Conservation (phyloP, 768 basidiomycete species). For the Daedaleopsis nitida region DNA sequence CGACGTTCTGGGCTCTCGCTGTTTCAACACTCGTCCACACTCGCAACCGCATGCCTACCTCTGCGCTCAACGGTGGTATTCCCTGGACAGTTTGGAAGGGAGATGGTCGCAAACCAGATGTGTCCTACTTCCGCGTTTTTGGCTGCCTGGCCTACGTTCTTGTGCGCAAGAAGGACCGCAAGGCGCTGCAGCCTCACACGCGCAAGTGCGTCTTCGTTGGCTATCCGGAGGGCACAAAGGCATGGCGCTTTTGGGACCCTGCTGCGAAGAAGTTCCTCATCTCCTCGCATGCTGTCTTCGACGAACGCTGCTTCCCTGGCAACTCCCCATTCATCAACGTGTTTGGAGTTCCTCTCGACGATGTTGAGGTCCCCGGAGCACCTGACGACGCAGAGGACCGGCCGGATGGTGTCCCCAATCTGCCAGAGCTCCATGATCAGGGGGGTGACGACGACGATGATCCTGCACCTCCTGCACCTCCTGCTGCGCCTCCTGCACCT, state of each 20-base stretch:
- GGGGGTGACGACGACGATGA: slow-evolving; percentile 13
- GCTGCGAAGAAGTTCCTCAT: slow-evolving; percentile 14
- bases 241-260: slow-evolving; percentile 12
- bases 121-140: slow-evolving; percentile 37
- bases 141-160: slow-evolving; percentile 43
- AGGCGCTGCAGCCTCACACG: slow-evolving; percentile 22
- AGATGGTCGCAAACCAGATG: slow-evolving; percentile 25
- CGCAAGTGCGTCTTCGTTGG: slow-evolving; percentile 38
- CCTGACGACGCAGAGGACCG: background rate
- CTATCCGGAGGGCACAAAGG: slow-evolving; percentile 5
- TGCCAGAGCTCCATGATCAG: slow-evolving; percentile 13
- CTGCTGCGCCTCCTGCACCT: background rate
- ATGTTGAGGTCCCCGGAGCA: slow-evolving; percentile 4
- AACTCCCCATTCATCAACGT: too few species aligned
- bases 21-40: slow-evolving; percentile 5
- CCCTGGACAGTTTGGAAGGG: slow-evolving; percentile 1
- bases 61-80: background rate
- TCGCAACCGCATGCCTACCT: slow-evolving; percentile 4
- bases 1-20: background rate
- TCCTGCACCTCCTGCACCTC: slow-evolving; percentile 15
- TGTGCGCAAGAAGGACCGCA: slow-evolving; percentile 38
- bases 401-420: slow-evolving; percentile 2
- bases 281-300: slow-evolving; percentile 14
- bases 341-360: slow-evolving; percentile 4
- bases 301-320: slow-evolving; percentile 14